Percentiles rank a stretch among this genome's conserved stretches.
Conservation (phyloP, 768 basidiomycete species). For the Mycena haematopus region DNA sequence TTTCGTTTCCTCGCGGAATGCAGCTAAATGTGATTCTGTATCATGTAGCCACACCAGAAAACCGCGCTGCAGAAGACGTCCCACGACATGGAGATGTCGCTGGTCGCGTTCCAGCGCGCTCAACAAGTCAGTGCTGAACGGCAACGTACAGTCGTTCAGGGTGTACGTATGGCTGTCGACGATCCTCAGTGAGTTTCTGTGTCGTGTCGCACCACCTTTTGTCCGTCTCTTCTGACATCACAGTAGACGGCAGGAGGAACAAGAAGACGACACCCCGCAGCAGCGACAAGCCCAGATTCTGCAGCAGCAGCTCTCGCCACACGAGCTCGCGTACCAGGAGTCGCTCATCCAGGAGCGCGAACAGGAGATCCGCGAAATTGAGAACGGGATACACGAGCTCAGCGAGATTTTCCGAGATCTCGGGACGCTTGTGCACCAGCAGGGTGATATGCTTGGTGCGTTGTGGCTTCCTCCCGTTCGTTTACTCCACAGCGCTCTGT, state of each 20-base stretch:
- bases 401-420: slow-evolving; percentile 96
- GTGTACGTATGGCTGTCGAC: slow-evolving; percentile 84
- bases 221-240: background rate
- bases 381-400: slow-evolving; percentile 94
- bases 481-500: background rate
- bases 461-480: slow-evolving; percentile 16
- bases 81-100: slow-evolving; percentile 88
- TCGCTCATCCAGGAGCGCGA: slow-evolving; percentile 94
- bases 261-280: slow-evolving; percentile 52
- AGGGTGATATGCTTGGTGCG: slow-evolving; percentile 93
- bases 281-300: slow-evolving; percentile 75
- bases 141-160: slow-evolving; percentile 88
- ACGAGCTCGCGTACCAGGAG: slow-evolving; percentile 95
- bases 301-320: slow-evolving; percentile 80
- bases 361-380: slow-evolving; percentile 93
- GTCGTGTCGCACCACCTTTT: background rate
- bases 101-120: slow-evolving; percentile 91
- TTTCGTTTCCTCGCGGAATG: background rate
- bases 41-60: slow-evolving; percentile 74
- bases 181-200: slow-evolving; percentile 53
- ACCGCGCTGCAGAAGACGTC: slow-evolving; percentile 90
- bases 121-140: slow-evolving; percentile 90
- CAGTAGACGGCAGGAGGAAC: slow-evolving; percentile 35
- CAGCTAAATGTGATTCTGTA: slow-evolving; percentile 1
- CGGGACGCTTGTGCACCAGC: slow-evolving; percentile 92